Evolutionary conservation across 192 early-diverging fungal genomes (phyloP).

Genomic region (Haplosporangium gracile): DNA sequence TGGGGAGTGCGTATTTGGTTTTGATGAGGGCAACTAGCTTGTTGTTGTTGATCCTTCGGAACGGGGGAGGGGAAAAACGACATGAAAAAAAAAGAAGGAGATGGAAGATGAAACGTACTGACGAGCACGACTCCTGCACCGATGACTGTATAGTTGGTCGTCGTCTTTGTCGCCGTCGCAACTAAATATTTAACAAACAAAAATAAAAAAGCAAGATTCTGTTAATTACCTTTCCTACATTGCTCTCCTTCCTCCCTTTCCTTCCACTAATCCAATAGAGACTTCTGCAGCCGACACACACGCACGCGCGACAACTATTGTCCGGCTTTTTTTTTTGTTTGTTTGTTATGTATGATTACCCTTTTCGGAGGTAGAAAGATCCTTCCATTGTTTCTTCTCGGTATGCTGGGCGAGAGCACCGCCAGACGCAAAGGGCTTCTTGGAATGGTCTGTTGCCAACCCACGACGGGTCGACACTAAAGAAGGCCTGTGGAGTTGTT

Average conservation of each 20-base stretch:
- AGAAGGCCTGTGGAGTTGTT: constrained; percentile 19
- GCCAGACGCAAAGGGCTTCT: constrained; percentile 16
- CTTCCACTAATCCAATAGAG: neutral
- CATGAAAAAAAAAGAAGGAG: neutral
- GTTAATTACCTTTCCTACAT: neutral
- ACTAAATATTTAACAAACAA: constrained; percentile 46
- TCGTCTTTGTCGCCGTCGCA: constrained; percentile 63
- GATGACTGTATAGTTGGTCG: constrained; percentile 64
- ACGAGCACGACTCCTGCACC: constrained; percentile 59
- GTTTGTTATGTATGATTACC: constrained; percentile 24
- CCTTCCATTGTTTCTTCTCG: constrained; percentile 62
- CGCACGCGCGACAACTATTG: neutral
- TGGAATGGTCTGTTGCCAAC: constrained; percentile 3
- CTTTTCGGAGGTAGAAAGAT: constrained; percentile 63
- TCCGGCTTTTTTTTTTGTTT: neutral
- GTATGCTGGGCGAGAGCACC: constrained; percentile 41
- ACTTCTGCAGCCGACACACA: neutral
- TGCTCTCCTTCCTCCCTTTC: neutral
- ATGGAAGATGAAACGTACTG: constrained; percentile 18
- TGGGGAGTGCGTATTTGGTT: neutral
- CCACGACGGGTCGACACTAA: neutral
- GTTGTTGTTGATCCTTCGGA: neutral
- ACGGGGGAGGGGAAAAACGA: constrained; percentile 14
- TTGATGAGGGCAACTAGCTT: neutral
- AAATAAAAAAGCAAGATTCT: neutral